phyloP scores from a whole-genome alignment of 1,139 yeast species.

The Hansenula sp. region DNA sequence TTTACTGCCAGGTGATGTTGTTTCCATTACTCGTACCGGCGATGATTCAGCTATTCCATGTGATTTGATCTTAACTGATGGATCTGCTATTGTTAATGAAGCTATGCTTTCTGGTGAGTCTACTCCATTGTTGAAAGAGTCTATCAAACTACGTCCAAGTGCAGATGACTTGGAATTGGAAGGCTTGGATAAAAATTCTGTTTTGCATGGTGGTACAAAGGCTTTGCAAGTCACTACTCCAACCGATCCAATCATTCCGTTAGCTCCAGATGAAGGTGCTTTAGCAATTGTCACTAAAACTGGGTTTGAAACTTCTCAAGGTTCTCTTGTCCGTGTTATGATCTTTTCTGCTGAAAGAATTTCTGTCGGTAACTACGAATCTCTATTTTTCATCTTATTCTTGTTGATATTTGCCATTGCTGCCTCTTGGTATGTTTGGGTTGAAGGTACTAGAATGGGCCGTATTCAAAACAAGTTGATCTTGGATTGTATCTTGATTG shows the following conservation, averaged over 20 bases:
- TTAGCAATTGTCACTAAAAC: conserved; percentile 87
- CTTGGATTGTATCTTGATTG: conserved; percentile 90
- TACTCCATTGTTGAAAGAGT: conserved; percentile 92
- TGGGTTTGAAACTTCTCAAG: conserved; percentile 98
- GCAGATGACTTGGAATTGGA: conserved; percentile 67
- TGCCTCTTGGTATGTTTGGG: conserved; percentile 98
- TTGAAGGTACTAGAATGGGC: conserved; percentile 94
- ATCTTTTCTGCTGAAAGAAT: conserved; percentile 95
- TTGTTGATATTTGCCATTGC: conserved; percentile 87
- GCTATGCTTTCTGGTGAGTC: conserved; percentile 99
- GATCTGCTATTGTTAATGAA: conserved; percentile 91
- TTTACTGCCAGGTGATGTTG: conserved; percentile 88
- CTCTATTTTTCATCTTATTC: conserved; percentile 87
- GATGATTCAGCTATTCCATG: conserved; percentile 97
- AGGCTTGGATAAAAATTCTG: conserved; percentile 83
- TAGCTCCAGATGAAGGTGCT: conserved; percentile 90
- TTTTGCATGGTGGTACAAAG: conserved; percentile 95
- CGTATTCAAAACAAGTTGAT: conserved; percentile 91
- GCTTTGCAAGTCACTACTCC: conserved; percentile 88
- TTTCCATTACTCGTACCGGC: conserved; percentile 80
- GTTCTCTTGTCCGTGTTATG: conserved; percentile 96
- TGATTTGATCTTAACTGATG: conserved; percentile 81
- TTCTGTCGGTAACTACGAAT: conserved; percentile 93
- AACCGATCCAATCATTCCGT: conserved; percentile 42
- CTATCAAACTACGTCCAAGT: conserved; percentile 77